Base-by-base conservation (phyloP, 306 rosid species). In the Cucurbita argyrosperma region DNA sequence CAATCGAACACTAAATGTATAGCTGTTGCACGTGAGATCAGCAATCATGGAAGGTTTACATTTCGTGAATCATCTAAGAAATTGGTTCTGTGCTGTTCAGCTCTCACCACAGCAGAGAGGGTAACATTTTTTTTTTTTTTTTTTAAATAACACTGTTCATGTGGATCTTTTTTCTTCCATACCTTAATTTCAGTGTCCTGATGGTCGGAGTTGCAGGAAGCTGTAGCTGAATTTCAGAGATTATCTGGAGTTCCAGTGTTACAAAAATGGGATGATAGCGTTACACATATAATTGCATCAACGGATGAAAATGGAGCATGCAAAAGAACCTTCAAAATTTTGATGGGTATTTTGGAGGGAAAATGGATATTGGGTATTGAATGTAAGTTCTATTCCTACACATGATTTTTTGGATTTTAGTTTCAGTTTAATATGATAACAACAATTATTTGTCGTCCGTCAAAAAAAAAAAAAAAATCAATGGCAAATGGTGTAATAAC, bases 211-310 rank as follows among this genome's bases (percentile, higher is more conserved):
- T 43, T 84, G 79, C 83, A 91, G 99, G 95, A 84, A 76, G 69
- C 76, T 80, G 87, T 89, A 72, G 83, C 88, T 46, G 90, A 85
- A 61, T 89, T 90, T 76, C 92, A 89, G 82, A 88, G 82, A 76
- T 74, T 64, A 69, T 76, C 86, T 57, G 90, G 90, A 80, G 81
- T 85, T 75, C 65, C 87, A 57, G 84, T 94, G 74, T 55, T 87
- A 78, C 87, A 83, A 80, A 84, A 86, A 50, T 94, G 99, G 97
- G 91, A 89, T 80, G 81, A 92, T 16, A 83, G 77, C 80, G 87
- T 91, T 64, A 91, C 99, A 47, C 99, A 94, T 80, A 86, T 94
- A 72, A 85, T 94, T 83, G 95, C 96, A 42, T 83, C 99, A 78
- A 83, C 82, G 9, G 88, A 89, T 85, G 91, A 89, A 86, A 88